phyloP scores from a whole-genome alignment of 2,329 filamentous ascomycete genomes.

The Chaetomium olivaceum region DNA sequence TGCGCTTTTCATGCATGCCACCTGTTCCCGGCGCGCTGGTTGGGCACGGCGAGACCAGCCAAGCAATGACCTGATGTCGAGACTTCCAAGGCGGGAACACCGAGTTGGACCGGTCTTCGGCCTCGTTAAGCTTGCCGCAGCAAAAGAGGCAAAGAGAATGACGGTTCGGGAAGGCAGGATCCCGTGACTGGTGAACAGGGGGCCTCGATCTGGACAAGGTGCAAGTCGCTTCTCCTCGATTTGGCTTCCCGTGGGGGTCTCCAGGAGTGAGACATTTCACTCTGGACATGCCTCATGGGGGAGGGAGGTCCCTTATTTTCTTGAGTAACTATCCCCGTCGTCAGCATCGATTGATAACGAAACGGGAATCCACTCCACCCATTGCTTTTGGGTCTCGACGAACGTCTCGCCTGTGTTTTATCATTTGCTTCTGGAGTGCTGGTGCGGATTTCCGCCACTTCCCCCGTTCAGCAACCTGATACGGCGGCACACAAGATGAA shows the following conservation, averaged over 20 bases:
- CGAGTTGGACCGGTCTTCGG: not conserved
- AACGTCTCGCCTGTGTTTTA: not conserved
- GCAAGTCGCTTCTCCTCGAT: not conserved
- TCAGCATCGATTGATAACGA: not conserved
- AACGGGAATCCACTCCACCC: not conserved
- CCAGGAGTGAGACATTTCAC: slow-evolving; percentile 1
- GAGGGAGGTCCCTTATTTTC: not conserved
- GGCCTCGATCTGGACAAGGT: not conserved
- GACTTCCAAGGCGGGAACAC: not conserved
- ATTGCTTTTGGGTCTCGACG: not conserved
- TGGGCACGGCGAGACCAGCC: not conserved
- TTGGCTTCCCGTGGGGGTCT: not conserved
- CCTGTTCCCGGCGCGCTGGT: slow-evolving; percentile 15
- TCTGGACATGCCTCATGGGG: not conserved
- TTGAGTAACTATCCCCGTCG: not conserved
- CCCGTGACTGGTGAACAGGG: slow-evolving; percentile 6
- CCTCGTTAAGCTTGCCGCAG: not conserved
- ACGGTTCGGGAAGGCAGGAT: not conserved
- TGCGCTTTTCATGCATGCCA: slow-evolving; percentile 1
- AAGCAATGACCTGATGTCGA: not conserved
- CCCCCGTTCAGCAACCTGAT: too few relatives aligned
- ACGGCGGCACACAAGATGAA: not conserved
- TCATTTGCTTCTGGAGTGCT: not conserved
- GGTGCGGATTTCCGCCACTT: not conserved
- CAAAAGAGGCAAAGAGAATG: not conserved